phyloP scores from a whole-genome alignment of 176 grass and related monocot genomes.

The Oryza australiensis region DNA sequence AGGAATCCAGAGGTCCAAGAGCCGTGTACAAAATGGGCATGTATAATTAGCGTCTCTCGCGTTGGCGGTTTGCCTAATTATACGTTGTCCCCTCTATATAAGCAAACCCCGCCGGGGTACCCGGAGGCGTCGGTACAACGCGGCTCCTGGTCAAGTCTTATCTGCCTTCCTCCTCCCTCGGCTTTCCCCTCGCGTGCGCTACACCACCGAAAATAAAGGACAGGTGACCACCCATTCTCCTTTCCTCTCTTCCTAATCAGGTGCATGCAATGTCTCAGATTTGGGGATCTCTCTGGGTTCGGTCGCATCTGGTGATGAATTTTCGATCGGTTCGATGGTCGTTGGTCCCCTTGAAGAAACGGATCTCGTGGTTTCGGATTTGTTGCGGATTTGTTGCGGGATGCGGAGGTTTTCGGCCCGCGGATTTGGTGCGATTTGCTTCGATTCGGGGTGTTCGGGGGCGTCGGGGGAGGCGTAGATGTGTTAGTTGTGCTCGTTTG shows the following conservation, averaged over 20 bases:
- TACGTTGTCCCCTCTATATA: constrained; percentile 29
- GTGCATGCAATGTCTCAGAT: neutral
- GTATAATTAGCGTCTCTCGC: neutral
- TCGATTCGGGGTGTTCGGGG: neutral
- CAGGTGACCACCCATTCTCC: neutral
- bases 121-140: neutral
- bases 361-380: constrained; percentile 16
- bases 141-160: constrained; percentile 19
- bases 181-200: neutral
- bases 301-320: neutral
- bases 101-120: neutral
- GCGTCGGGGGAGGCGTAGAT: neutral
- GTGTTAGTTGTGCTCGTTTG: neutral
- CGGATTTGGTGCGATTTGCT: neutral
- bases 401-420: neutral
- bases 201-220: neutral
- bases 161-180: neutral
- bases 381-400: neutral
- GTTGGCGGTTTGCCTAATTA: constrained; percentile 33
- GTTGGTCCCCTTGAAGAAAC: neutral
- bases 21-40: neutral
- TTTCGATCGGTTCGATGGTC: neutral
- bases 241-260: neutral
- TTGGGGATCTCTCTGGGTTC: neutral
- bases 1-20: constrained; percentile 18